Conservation (phyloP, 1,284 basidiomycete genomes). For the Pseudozyma thailandica region DNA sequence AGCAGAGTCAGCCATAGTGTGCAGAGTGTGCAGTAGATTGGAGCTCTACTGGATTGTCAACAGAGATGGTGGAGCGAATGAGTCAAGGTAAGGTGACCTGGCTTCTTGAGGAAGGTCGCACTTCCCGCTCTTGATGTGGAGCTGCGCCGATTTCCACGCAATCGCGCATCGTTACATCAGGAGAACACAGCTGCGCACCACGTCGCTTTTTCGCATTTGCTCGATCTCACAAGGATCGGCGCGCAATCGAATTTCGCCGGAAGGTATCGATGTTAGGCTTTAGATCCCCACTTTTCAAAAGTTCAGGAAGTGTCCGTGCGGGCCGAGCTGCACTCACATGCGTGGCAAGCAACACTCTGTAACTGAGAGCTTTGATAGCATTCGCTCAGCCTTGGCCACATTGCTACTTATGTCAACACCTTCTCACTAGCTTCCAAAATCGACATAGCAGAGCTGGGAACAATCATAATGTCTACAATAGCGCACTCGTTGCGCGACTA, state of each 20-base stretch:
- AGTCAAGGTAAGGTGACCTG: too few species aligned
- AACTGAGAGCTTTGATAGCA: background rate
- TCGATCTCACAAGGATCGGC: too few species aligned
- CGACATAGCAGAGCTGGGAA: background rate
- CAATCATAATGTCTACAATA: constrained; percentile 62
- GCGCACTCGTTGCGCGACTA: constrained; percentile 67
- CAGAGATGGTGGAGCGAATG: too few species aligned
- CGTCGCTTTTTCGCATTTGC: too few species aligned
- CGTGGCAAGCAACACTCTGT: background rate
- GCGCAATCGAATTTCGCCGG: too few species aligned
- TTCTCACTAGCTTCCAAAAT: background rate
- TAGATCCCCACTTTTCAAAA: background rate
- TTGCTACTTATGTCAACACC: background rate
- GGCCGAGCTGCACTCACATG: background rate
- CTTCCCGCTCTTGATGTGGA: too few species aligned
- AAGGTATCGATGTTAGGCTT: too few species aligned
- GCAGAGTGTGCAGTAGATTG: background rate
- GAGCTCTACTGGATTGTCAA: too few species aligned
- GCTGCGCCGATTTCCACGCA: too few species aligned
- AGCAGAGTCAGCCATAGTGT: constrained; percentile 29
- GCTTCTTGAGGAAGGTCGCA: background rate
- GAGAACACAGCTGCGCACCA: too few species aligned
- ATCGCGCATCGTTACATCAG: too few species aligned
- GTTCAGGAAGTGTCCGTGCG: constrained; percentile 4
- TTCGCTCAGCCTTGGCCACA: background rate